Percentiles rank a stretch among this genome's conserved stretches.
phyloP scores from a whole-genome alignment of 306 rosid species.

The Cercis canadensis region DNA sequence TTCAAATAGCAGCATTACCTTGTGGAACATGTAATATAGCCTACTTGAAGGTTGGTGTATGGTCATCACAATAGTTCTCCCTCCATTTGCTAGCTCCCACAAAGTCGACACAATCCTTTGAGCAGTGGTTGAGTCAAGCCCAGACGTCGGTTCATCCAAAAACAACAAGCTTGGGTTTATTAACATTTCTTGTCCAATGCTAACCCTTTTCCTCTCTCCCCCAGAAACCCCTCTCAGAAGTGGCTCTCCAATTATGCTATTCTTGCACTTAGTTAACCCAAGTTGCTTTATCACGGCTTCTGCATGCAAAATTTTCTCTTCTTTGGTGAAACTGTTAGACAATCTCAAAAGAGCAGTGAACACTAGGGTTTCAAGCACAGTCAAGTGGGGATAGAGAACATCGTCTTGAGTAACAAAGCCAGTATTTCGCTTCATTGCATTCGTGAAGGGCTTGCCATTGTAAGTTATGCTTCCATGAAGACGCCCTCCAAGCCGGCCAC shows the following conservation, averaged over 20 bases:
- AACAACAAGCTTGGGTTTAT: conserved; percentile 74
- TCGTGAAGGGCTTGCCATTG: conserved; percentile 54
- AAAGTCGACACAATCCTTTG: conserved; percentile 68
- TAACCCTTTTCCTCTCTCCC: conserved; percentile 86
- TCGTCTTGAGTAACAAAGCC: conserved; percentile 90
- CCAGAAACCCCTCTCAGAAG: conserved; percentile 71
- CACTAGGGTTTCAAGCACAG: conserved; percentile 67
- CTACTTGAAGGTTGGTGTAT: conserved; percentile 86
- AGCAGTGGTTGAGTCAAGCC: conserved; percentile 79
- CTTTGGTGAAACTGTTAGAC: conserved; percentile 48
- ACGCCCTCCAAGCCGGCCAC: conserved; percentile 60
- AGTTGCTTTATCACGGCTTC: conserved; percentile 60
- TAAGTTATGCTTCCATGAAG: conserved; percentile 55
- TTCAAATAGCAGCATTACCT: conserved; percentile 68
- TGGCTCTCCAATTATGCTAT: conserved; percentile 54
- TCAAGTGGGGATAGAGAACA: conserved; percentile 67
- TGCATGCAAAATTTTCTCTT: conserved; percentile 49
- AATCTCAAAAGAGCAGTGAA: conserved; percentile 78
- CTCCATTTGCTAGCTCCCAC: conserved; percentile 65
- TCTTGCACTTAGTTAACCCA: conserved; percentile 65
- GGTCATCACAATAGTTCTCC: conserved; percentile 73
- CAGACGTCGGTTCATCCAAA: conserved; percentile 85
- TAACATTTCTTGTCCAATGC: conserved; percentile 81
- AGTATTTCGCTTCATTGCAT: conserved; percentile 52
- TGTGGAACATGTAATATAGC: conserved; percentile 69